phyloP scores from a whole-genome alignment of 2,329 filamentous ascomycete species.

The Fusarium sp. region DNA sequence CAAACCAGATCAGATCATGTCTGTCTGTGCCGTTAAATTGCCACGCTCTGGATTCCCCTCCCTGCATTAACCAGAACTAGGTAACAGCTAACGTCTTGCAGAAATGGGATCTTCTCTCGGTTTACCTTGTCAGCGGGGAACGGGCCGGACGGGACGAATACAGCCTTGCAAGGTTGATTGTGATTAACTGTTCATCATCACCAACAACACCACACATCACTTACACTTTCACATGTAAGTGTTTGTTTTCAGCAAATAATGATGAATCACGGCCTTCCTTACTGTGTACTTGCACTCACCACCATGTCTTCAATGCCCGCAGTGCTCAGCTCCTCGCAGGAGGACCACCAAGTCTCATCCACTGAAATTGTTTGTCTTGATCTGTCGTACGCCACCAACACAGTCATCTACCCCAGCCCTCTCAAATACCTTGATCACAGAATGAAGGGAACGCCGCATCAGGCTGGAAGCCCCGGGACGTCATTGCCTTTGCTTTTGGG shows the following conservation, averaged over 20 bases:
- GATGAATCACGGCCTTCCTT: background rate
- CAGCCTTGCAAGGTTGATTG: constrained; percentile 9
- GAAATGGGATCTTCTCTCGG: background rate
- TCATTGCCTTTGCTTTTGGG: background rate
- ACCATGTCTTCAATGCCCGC: constrained; percentile 4
- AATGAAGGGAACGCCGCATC: background rate
- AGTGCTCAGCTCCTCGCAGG: constrained; percentile 3
- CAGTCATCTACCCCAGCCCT: background rate
- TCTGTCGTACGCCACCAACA: constrained; percentile 30
- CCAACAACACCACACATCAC: background rate
- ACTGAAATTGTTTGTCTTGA: constrained; percentile 15
- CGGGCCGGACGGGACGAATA: constrained; percentile 26
- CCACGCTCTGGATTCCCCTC: constrained; percentile 6
- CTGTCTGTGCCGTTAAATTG: constrained; percentile 9
- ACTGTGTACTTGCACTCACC: background rate
- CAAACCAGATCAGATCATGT: constrained; percentile 20
- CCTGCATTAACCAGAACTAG: background rate
- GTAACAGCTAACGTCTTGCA: background rate
- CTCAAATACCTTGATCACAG: background rate
- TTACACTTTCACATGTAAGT: background rate
- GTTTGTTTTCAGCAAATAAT: background rate
- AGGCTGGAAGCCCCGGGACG: background rate
- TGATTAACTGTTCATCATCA: background rate
- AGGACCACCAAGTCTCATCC: background rate
- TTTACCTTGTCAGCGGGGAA: constrained; percentile 23